These are phyloP conservation scores for Ceratocystiopsis brevicomis DNA, from an alignment of 2,329 filamentous ascomycete genomes.

Conservation along the genomic window DNA sequence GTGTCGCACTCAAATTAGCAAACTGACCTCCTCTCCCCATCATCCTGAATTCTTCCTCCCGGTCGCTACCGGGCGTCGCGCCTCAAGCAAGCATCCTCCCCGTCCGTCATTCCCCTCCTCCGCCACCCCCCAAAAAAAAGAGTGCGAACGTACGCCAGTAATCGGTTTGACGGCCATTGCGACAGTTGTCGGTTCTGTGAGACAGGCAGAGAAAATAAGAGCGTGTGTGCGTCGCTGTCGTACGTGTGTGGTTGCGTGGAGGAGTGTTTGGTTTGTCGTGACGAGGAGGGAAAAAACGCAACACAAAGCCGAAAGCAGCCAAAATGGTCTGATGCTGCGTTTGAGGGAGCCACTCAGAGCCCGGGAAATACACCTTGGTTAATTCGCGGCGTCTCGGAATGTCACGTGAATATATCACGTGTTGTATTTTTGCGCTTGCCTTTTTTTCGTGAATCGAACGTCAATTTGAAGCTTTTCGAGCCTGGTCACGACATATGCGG, in stretches of 20 bases:
- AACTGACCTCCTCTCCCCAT: no score
- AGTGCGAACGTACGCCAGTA: conserved; percentile 33
- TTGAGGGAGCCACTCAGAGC: conserved; percentile 3
- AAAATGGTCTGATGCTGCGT: conserved; percentile 11
- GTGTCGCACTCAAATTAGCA: background rate
- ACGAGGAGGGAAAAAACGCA: conserved; percentile 6
- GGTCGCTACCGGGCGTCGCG: no score
- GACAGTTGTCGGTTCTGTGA: conserved; percentile 9
- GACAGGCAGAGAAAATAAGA: background rate
- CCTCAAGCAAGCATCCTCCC: no score
- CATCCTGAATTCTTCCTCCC: no score
- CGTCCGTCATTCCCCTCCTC: no score
- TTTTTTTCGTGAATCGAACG: no score
- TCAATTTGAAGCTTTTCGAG: background rate
- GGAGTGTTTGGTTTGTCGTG: background rate
- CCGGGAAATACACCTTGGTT: conserved; percentile 2
- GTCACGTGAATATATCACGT: background rate
- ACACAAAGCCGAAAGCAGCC: conserved; percentile 2
- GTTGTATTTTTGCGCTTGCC: no score
- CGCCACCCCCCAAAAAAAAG: no score
- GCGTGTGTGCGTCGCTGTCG: background rate
- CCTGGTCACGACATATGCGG: background rate
- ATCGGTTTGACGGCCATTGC: conserved; percentile 39
- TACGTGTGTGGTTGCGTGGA: background rate
- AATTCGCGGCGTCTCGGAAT: conserved; percentile 4